Evolutionary conservation across 257 asterid species (phyloP), one percentile per base, ranked within the genome.

Genomic region (Apocynum venetum): DNA sequence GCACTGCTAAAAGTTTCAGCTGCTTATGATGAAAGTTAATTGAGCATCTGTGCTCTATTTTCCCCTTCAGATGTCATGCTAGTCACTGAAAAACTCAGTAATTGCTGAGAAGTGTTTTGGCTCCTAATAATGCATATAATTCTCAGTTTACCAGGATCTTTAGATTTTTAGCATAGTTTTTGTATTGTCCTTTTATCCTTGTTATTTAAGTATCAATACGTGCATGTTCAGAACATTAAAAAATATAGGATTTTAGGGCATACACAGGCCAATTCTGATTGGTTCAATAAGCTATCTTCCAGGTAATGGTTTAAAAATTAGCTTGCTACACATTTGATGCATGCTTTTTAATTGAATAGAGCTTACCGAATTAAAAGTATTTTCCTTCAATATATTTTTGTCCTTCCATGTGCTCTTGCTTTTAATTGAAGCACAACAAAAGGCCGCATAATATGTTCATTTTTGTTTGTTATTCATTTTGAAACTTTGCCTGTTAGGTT

Each of bases 401-500:
- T 20, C 63, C 25, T 56, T 4, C 10, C 63, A 56, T 17, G 63
- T 56, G 59, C 17, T 53, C 20, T 53, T 56, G 63, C 8, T 6
- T n/a, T 4, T 56, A 4, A 40, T 41, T 41, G 35, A 41, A 67
- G 13, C 31, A 2, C n/a, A 41, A 67, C 2, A 1, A 36, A 41
- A 41, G 72, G 43, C 14, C 3, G 65, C 6, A 20, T 49, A 17
- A 53, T 13, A 36, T 46, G 11, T 55, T 51, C 67, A 55, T 57
- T 25, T 36, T 56, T 56, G n/a, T 56, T 56, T 14, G 59, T 72
- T 53, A 38, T 17, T 31, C 6, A 8, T 51, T 65, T 66, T 15
- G 12, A 46, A 1, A 38, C 71, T 40, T 3, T 63, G 13, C 14
- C 77, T 81, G 82, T 83, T 79, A 95, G 98, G 87, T 88, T 77